Conservation (phyloP, 805 yeast species). For the Kluyveromyces starmeri region DNA sequence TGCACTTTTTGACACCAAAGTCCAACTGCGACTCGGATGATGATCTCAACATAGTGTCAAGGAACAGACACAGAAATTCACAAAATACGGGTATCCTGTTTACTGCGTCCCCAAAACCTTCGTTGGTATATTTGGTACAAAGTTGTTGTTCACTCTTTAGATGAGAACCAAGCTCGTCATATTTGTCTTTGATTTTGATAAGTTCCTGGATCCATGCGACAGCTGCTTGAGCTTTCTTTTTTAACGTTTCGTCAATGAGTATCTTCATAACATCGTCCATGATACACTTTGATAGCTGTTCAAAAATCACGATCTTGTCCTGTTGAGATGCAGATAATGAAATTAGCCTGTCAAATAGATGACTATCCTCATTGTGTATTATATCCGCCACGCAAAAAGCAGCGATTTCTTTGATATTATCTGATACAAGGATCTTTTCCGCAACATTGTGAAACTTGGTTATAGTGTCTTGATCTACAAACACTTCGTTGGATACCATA, state of each 20-base stretch:
- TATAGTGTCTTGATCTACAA: slow-evolving; percentile 17
- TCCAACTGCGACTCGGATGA: slow-evolving; percentile 31
- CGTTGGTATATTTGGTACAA: slow-evolving; percentile 47
- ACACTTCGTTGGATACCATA: slow-evolving; percentile 6
- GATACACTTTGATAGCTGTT: slow-evolving; percentile 11
- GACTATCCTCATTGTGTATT: slow-evolving; percentile 1
- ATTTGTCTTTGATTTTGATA: slow-evolving; percentile 42
- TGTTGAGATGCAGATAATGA: slow-evolving; percentile 3
- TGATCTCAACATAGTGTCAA: slow-evolving; percentile 49
- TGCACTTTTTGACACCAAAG: slow-evolving; percentile 32
- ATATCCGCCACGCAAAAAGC: slow-evolving; percentile 3
- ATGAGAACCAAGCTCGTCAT: slow-evolving; percentile 37
- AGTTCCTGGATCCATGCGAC: slow-evolving; percentile 59
- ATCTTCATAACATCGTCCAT: slow-evolving; percentile 11
- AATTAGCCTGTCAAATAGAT: slow-evolving; percentile 4
- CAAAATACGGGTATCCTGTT: slow-evolving; percentile 40
- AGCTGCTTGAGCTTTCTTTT: slow-evolving; percentile 42
- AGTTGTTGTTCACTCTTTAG: slow-evolving; percentile 43
- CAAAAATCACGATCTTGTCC: slow-evolving; percentile 6
- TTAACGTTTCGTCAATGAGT: slow-evolving; percentile 13
- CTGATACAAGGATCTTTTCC: slow-evolving; percentile 19
- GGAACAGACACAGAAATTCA: slow-evolving; percentile 47
- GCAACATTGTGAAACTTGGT: slow-evolving; percentile 15
- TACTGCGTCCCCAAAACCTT: slow-evolving; percentile 53
- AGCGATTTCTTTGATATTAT: slow-evolving; percentile 6